Conservation (phyloP, 2,329 filamentous ascomycete genomes). For the Trichoderma sp. region DNA sequence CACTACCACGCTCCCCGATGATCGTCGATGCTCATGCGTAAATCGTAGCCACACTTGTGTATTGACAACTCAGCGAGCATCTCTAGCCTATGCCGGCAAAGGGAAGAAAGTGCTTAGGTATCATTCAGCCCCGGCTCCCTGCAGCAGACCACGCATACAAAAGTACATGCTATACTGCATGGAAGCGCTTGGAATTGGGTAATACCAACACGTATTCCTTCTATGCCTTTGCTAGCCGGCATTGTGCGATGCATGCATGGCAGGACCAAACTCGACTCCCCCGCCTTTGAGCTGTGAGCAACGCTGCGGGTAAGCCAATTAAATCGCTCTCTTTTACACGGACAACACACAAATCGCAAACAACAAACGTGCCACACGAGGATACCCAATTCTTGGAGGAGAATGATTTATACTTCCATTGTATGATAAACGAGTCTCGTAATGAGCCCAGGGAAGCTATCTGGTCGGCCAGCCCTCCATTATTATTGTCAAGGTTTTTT, state of each 20-base stretch:
- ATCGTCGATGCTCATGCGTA: background rate
- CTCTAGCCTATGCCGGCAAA: background rate
- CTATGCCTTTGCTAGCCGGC: conserved; percentile 6
- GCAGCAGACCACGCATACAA: background rate
- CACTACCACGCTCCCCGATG: background rate
- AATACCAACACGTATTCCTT: background rate
- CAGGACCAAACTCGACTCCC: background rate
- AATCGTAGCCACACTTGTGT: conserved; percentile 8
- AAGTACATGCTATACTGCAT: background rate
- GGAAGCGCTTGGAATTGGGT: background rate
- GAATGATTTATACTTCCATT: conserved; percentile 18
- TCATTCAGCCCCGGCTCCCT: background rate
- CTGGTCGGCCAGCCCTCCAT: conserved; percentile 13
- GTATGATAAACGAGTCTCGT: background rate
- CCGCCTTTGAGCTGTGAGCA: background rate
- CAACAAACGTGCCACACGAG: background rate
- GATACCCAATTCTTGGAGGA: background rate
- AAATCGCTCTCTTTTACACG: background rate
- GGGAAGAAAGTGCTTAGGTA: background rate
- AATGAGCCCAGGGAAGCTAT: conserved; percentile 15
- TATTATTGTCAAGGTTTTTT: conserved; percentile 2
- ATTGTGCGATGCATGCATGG: background rate
- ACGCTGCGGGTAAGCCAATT: background rate
- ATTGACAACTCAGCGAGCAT: conserved; percentile 15
- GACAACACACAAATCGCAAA: background rate